phyloP scores from a whole-genome alignment of 768 basidiomycete species.

The Astraeus odoratus region DNA sequence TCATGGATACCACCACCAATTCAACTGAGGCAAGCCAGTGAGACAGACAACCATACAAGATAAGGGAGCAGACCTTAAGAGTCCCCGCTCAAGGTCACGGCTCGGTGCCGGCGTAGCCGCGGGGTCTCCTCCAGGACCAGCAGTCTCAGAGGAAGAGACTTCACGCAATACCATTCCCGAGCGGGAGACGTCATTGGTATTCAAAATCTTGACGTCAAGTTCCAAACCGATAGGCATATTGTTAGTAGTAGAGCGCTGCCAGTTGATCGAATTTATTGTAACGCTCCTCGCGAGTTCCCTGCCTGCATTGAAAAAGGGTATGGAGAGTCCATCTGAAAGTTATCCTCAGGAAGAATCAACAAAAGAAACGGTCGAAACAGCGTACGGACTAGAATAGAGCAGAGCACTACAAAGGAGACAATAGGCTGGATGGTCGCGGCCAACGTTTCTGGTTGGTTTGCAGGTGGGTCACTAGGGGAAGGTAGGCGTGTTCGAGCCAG shows the following conservation, averaged over 20 bases:
- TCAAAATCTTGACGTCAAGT: not conserved
- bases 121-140: no score
- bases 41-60: no score
- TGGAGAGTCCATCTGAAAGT: slow-evolving; percentile 55
- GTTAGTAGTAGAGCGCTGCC: slow-evolving; percentile 23
- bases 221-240: slow-evolving; percentile 36
- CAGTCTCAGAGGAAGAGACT: no score
- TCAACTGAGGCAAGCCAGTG: no score
- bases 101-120: no score
- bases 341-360: not conserved
- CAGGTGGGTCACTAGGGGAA: slow-evolving; percentile 49
- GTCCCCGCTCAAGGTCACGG: no score
- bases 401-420: slow-evolving; percentile 80
- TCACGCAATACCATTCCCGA: no score
- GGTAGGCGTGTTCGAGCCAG: slow-evolving; percentile 62
- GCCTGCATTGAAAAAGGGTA: slow-evolving; percentile 57
- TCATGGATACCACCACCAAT: no score
- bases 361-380: slow-evolving; percentile 8
- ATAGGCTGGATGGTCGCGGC: slow-evolving; percentile 71
- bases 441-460: slow-evolving; percentile 66
- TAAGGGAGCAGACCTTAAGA: no score
- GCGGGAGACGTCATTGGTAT: no score
- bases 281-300: slow-evolving; percentile 41
- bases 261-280: slow-evolving; percentile 36
- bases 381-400: slow-evolving; percentile 80